phyloP scores from a whole-genome alignment of 1,284 basidiomycete genomes.

The Ustilago cynodontis region DNA sequence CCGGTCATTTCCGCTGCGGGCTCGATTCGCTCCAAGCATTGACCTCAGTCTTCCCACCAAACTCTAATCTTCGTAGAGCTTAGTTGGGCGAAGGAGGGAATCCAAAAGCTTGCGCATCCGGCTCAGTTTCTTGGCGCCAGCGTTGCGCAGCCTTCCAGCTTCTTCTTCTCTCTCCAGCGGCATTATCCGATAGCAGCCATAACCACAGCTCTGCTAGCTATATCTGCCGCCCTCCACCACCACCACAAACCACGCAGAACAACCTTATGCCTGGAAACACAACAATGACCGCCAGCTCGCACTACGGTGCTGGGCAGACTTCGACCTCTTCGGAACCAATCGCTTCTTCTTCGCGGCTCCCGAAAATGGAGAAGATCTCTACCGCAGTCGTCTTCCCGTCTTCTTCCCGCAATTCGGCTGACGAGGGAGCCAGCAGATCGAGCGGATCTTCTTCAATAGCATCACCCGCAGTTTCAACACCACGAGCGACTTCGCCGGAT shows the following conservation, averaged over 20 bases:
- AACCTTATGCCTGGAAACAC: constrained; percentile 1
- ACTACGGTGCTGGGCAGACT: constrained; percentile 1
- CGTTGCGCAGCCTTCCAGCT: not conserved
- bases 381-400: constrained; percentile 22
- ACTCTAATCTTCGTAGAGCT: constrained; percentile 21
- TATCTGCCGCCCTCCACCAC: not conserved
- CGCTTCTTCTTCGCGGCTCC: constrained; percentile 8
- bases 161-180: not conserved
- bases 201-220: not conserved
- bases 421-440: constrained; percentile 12
- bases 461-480: constrained; percentile 38
- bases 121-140: constrained; percentile 7
- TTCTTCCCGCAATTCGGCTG: constrained; percentile 25
- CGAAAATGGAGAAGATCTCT: constrained; percentile 28
- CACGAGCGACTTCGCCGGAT: constrained; percentile 37
- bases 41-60: not conserved
- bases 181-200: not conserved
- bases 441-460: constrained; percentile 33
- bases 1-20: constrained; percentile 4
- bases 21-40: constrained; percentile 14
- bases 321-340: constrained; percentile 8
- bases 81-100: not conserved
- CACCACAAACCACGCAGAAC: not conserved
- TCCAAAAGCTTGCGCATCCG: constrained; percentile 15
- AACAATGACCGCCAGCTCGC: not conserved